A percentile compares a stretch with the other conserved stretches of the same genome.
These are phyloP conservation scores for Fusarium equiseti DNA, from an alignment of 2,329 filamentous ascomycete species.

Conservation along the genomic window DNA sequence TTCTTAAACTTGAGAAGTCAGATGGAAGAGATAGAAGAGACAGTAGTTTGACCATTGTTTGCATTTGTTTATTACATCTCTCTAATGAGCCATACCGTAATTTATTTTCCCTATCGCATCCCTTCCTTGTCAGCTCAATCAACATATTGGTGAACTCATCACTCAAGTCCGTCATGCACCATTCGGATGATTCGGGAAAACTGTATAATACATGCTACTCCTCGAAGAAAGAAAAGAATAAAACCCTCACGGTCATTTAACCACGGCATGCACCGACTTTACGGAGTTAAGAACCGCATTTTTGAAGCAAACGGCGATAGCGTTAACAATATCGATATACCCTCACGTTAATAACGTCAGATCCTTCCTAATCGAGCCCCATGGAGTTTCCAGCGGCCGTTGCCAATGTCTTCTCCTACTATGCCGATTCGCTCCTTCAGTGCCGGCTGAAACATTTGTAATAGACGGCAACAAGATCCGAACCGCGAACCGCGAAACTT, in stretches of 20 bases:
- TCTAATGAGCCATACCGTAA: neutral
- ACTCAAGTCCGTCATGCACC: neutral
- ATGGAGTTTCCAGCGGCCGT: neutral
- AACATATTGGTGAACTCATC: neutral
- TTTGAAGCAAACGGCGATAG: neutral
- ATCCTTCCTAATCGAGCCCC: neutral
- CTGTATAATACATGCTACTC: neutral
- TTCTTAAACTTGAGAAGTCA: neutral
- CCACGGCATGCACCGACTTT: neutral
- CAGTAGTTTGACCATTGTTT: neutral
- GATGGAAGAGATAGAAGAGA: neutral
- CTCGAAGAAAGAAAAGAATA: neutral
- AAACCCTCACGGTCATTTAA: neutral
- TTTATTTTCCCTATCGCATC: neutral
- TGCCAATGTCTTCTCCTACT: neutral
- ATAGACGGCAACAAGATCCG: slow-evolving; percentile 21
- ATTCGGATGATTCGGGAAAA: neutral
- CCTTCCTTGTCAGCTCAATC: neutral
- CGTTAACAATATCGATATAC: neutral
- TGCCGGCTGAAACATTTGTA: slow-evolving; percentile 15
- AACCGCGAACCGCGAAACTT: slow-evolving; percentile 17
- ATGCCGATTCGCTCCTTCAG: neutral
- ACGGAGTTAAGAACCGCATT: neutral
- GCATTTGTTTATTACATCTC: neutral
- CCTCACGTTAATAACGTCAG: neutral